Conservation (phyloP, 139 green algal genomes). For the Chlamydomonas asymmetrica region DNA sequence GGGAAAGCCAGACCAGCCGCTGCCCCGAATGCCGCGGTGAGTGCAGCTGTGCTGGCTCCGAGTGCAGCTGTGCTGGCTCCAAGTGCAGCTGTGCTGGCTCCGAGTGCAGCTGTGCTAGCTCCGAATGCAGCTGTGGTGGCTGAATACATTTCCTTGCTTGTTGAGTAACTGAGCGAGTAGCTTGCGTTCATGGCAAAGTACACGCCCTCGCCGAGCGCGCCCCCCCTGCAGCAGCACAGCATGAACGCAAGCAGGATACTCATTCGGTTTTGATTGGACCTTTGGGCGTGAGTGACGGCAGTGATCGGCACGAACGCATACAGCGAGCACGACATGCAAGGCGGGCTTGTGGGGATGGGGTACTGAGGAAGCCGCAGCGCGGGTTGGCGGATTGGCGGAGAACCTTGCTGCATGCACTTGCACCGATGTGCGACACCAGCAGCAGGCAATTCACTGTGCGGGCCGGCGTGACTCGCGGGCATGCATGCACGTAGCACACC, state of each 20-base stretch:
- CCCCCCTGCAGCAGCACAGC: background rate
- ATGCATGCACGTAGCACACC: background rate
- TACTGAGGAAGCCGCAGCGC: too few relatives aligned
- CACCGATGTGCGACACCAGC: too few relatives aligned
- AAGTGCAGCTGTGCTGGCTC: background rate
- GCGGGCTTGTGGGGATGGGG: too few relatives aligned
- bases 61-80: background rate
- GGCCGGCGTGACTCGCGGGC: background rate
- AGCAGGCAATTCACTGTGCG: background rate
- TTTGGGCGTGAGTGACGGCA: too few relatives aligned
- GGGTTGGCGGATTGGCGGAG: too few relatives aligned
- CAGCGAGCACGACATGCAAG: too few relatives aligned
- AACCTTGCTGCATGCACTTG: too few relatives aligned
- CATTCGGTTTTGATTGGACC: background rate
- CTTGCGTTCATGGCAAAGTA: slow-evolving; percentile 19
- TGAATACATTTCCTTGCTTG: background rate
- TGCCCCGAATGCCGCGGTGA: background rate
- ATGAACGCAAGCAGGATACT: background rate
- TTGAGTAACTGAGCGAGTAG: slow-evolving; percentile 8
- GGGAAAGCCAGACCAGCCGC: background rate
- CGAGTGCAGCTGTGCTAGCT: background rate
- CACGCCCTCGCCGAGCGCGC: slow-evolving; percentile 14
- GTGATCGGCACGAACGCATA: too few relatives aligned
- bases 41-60: background rate
- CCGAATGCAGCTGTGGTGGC: background rate